Percentiles rank a stretch among this genome's conserved stretches.
phyloP scores from a whole-genome alignment of 192 early-diverging fungal species.

The Coemansia sp. region DNA sequence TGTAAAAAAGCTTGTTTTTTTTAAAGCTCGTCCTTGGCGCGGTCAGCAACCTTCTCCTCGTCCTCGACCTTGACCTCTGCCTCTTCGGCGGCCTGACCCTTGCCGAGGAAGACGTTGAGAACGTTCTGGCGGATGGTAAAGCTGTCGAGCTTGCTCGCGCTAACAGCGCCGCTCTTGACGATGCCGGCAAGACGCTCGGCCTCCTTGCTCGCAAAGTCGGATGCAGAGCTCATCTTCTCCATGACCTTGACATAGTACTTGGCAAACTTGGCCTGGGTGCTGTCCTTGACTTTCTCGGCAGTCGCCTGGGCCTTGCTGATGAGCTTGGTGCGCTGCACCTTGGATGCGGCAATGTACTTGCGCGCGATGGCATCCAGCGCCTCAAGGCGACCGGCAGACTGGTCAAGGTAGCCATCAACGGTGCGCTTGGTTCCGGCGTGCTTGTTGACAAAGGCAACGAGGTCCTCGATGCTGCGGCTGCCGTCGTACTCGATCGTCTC shows the following conservation, averaged over 20 bases:
- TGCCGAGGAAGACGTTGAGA: constrained; percentile 55
- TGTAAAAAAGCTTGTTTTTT: background rate
- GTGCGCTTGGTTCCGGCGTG: constrained; percentile 72
- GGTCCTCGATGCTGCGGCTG: constrained; percentile 64
- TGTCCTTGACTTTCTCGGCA: constrained; percentile 52
- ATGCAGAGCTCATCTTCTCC: constrained; percentile 73
- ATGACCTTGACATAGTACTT: constrained; percentile 90
- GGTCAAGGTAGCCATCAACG: constrained; percentile 68
- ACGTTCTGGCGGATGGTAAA: constrained; percentile 89
- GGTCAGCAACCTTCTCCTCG: constrained; percentile 28
- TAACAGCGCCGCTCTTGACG: constrained; percentile 63
- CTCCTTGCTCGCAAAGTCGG: constrained; percentile 76
- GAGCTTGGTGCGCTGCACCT: constrained; percentile 50
- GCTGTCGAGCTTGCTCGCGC: constrained; percentile 72
- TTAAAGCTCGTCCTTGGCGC: constrained; percentile 52
- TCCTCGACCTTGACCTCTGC: constrained; percentile 19
- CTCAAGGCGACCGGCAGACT: constrained; percentile 48
- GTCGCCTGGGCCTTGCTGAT: constrained; percentile 44
- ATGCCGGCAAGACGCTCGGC: constrained; percentile 78
- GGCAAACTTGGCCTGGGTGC: constrained; percentile 56
- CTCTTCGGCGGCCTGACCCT: constrained; percentile 25
- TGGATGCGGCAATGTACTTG: constrained; percentile 62
- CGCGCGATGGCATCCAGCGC: constrained; percentile 41
- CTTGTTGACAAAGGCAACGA: constrained; percentile 83
- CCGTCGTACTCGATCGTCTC: constrained; percentile 70